These are phyloP conservation scores for Candida ulmi DNA, from an alignment of 805 yeast genomes.

Conservation along the genomic window DNA sequence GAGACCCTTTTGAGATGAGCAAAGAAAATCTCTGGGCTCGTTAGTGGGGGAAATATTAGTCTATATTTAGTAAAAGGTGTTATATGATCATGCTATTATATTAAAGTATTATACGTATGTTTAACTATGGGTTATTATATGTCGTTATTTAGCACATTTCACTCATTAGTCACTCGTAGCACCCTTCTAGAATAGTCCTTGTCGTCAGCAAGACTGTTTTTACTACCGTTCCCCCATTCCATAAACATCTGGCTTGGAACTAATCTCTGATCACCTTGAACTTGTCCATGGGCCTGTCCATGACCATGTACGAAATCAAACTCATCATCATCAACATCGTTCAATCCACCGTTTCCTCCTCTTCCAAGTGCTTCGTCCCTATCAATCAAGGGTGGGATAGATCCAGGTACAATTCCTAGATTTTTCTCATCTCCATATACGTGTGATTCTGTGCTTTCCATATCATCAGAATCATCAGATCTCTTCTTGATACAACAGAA, in stretches of 20 bases:
- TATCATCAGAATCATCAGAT: constrained; percentile 10
- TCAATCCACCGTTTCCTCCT: not conserved
- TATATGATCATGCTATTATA: too few relatives aligned
- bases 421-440: constrained; percentile 7
- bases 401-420: not conserved
- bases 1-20: too few relatives aligned
- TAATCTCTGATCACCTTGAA: constrained; percentile 52
- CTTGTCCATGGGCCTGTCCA: too few relatives aligned
- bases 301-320: constrained; percentile 14
- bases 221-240: constrained; percentile 41
- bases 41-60: not conserved
- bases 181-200: constrained; percentile 53
- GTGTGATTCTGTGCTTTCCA: constrained; percentile 11
- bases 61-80: too few relatives aligned
- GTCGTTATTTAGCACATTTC: too few relatives aligned
- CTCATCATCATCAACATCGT: constrained; percentile 14
- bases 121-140: too few relatives aligned
- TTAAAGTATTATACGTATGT: too few relatives aligned
- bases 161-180: constrained; percentile 44
- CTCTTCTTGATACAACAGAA: constrained; percentile 33
- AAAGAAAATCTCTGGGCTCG: too few relatives aligned
- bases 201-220: constrained; percentile 46
- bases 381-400: not conserved
- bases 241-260: constrained; percentile 52
- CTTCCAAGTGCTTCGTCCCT: not conserved